These are phyloP conservation scores for Gomphus bonarii DNA, from an alignment of 1,284 basidiomycete genomes.

Conservation along the genomic window DNA sequence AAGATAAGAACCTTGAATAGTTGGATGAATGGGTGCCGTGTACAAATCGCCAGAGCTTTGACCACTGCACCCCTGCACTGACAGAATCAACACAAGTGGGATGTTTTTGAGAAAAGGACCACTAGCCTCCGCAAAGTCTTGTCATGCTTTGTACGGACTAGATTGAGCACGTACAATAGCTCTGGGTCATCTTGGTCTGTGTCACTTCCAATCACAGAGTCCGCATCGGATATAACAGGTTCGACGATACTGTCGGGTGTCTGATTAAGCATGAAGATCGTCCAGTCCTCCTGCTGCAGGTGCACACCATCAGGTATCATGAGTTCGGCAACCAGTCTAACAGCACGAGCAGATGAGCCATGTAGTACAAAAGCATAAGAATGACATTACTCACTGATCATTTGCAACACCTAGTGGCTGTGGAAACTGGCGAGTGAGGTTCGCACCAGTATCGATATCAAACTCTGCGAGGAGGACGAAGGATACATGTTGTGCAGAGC, in stretches of 20 bases:
- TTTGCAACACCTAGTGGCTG: conserved; percentile 61
- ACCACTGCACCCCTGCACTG: conserved; percentile 78
- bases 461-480: conserved; percentile 93
- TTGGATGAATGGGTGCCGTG: conserved; percentile 91
- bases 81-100: neutral
- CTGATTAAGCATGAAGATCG: conserved; percentile 95
- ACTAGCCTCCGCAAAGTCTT: conserved; percentile 73
- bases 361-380: neutral
- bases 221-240: conserved; percentile 55
- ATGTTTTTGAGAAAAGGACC: neutral
- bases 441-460: conserved; percentile 87
- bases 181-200: conserved; percentile 30
- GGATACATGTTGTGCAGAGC: conserved; percentile 60
- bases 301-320: conserved; percentile 99
- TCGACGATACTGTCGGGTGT: conserved; percentile 78
- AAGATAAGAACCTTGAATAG: conserved; percentile 77
- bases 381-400: conserved; percentile 5
- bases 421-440: conserved; percentile 89
- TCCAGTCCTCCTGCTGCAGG: conserved; percentile 92
- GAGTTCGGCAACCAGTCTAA: conserved; percentile 85
- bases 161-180: conserved; percentile 84
- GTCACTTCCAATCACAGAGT: conserved; percentile 18
- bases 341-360: conserved; percentile 14
- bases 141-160: conserved; percentile 94
- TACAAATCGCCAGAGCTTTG: conserved; percentile 94